Conservation (phyloP, 75 land plant genomes). For the Picea glauca region DNA sequence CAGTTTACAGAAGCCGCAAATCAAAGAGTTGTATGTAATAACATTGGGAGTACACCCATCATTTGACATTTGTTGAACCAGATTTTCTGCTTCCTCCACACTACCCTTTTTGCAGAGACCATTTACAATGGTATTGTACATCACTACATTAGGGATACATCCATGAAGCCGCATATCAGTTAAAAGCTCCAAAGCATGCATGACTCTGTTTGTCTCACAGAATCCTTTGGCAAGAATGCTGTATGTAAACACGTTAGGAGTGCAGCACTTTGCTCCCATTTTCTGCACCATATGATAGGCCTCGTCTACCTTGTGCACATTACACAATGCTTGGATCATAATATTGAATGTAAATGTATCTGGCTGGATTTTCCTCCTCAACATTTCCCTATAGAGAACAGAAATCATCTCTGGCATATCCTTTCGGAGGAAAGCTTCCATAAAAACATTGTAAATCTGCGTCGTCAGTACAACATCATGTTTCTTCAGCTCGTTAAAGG, state of each 20-base stretch:
- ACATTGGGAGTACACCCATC: conserved; percentile 46
- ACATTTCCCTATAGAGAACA: conserved; percentile 39
- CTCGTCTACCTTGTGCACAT: conserved; percentile 33
- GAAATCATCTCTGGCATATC: conserved; percentile 4
- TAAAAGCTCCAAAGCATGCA: conserved; percentile 43
- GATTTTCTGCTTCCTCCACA: conserved; percentile 42
- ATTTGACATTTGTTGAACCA: conserved; percentile 51
- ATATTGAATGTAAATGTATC: conserved; percentile 57
- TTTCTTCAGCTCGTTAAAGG: background rate
- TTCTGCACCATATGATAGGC: conserved; percentile 53
- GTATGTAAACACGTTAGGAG: conserved; percentile 53
- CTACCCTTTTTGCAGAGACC: conserved; percentile 50
- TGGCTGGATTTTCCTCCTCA: conserved; percentile 26
- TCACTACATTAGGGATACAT: conserved; percentile 40
- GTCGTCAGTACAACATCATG: background rate
- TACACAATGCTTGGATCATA: conserved; percentile 46
- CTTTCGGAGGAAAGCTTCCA: background rate
- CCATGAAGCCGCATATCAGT: conserved; percentile 34
- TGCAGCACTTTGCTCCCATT: conserved; percentile 56
- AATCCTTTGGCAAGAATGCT: conserved; percentile 58
- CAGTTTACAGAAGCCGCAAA: conserved; percentile 48
- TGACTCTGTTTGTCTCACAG: conserved; percentile 31
- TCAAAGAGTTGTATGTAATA: conserved; percentile 63
- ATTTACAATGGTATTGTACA: conserved; percentile 59
- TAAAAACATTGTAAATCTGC: background rate